Evolutionary conservation across 306 rosid species (phyloP), one percentile per base, ranked within the genome.

Genomic region (Lotus japonicus): DNA sequence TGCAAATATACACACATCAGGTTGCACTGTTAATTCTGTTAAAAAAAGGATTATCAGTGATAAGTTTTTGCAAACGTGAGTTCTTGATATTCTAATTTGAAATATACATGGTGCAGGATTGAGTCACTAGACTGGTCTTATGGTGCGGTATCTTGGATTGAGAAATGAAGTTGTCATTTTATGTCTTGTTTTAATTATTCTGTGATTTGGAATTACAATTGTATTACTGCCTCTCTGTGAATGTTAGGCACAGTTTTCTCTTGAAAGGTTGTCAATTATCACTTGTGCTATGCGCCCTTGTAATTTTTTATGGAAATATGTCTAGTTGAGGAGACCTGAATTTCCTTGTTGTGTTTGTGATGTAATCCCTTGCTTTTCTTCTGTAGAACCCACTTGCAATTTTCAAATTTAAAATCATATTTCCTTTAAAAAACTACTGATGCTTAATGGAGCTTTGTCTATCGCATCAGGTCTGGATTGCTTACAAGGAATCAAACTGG

Each of bases 401-500:
- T 60, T 71, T 13, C 23, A 39, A 71, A n/a, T 45, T 23, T 39
- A 54, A 51, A 36, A 19, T 58, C 42, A 75, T 10, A n/a, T 62
- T 10, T 16, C 68, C 16, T 70, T 42, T 9, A 70, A 57, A 10
- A 17, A 43, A 10, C 0, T 8, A 36, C 9, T 39, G 38, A 36
- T 51, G 63, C 36, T 61, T 45, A 51, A 46, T 8, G 26, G 31
- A 73, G 39, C 5, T 2, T 48, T 46, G 35, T 72, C 43, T 36
- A 21, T 70, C 72, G 62, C 73, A 28, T 59, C 82, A 92, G 98
- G 68, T 80, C 23, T 92, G 98, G 98, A 58, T 92, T 76, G 50
- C 49, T 39, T 87, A 92, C 80, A 92, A 89, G 83, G 98, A 92
- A 57, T 70, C 92, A 44, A 85, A 71, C 73, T 85, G 92, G 89